Base-by-base conservation (phyloP, 2,329 filamentous ascomycete genomes). In the Trichoderma oligosporum region DNA sequence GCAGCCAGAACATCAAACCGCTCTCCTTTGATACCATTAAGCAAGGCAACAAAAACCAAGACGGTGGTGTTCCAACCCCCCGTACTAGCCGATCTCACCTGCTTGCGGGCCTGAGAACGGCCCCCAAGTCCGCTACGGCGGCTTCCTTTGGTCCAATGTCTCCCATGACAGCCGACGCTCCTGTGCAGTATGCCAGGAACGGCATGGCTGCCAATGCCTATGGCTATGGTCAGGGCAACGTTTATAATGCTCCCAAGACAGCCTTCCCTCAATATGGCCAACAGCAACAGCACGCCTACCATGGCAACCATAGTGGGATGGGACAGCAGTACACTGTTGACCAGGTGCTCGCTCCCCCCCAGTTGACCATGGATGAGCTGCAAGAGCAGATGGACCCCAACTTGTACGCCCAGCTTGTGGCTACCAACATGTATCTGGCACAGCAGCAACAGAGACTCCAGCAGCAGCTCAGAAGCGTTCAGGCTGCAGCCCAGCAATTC, bases 381-480 rank as follows among this genome's bases (percentile, higher is more conserved):
- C 84, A 87, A 65, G 82, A 89, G 60, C 81, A 86, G 64, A 89
- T 96, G 76, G 94, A 97, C 67, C 91, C 92, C 52, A 87, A 84
- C 60, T 73, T 95, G 53, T 94, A 96, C 64, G 89, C 91, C 53
- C 91, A 96, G 73, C 80, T 97, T 62, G 83, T 97, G 68, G 88
- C 91, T 57, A 95, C 91, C 67, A 96, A 97, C 72, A 77, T 94
- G 70, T 96, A 95, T 69, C 82, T 99, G 49, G 91, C 91, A 38
- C 91, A 96, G 69, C 92, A 96, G 74, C 93, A 97, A 75, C 91
- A 96, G 76, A 88, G 89, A 62, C 84, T 97, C 52, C 92, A 97
- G 75, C 92, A 97, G 75, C 91, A 97, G 75, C 82, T 97, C 63
- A 83, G 91, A 64, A 89, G 78, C 63, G 85, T 97, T 22, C 94